These are phyloP conservation scores for Strobilomyces echinocephalus DNA, from an alignment of 768 basidiomycete species.

Conservation along the genomic window DNA sequence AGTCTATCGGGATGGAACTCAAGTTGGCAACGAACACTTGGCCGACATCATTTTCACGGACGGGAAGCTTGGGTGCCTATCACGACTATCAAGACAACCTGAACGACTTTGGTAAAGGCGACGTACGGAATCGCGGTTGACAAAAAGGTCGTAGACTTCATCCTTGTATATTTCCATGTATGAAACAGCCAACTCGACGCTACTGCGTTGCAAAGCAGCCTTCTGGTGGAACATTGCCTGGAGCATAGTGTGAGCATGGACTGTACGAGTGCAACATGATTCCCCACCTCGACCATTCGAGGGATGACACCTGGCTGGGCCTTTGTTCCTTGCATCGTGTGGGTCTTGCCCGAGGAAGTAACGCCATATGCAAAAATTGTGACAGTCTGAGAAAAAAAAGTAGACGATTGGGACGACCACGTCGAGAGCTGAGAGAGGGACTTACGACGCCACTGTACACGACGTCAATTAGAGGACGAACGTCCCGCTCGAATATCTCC, in stretches of 20 bases:
- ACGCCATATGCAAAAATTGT: constrained; percentile 91
- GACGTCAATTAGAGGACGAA: constrained; percentile 72
- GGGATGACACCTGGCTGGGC: constrained; percentile 82
- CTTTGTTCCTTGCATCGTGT: constrained; percentile 85
- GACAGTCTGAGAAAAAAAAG: constrained; percentile 49
- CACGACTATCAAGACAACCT: not conserved
- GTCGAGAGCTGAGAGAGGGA: not conserved
- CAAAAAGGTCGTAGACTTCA: constrained; percentile 84
- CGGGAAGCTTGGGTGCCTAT: constrained; percentile 52
- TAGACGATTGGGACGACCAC: not conserved
- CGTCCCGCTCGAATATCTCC: constrained; percentile 72
- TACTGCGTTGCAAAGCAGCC: constrained; percentile 34
- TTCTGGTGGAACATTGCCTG: constrained; percentile 58
- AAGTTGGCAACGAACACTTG: constrained; percentile 55
- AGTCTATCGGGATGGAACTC: constrained; percentile 34
- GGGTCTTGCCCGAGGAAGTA: constrained; percentile 86
- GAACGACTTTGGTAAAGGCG: not conserved
- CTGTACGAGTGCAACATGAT: not conserved
- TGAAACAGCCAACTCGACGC: constrained; percentile 52
- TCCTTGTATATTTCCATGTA: constrained; percentile 94
- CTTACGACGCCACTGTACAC: constrained; percentile 73
- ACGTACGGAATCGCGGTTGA: constrained; percentile 61
- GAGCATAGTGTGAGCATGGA: not conserved
- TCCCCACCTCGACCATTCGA: constrained; percentile 62
- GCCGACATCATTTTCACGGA: constrained; percentile 49